These are phyloP conservation scores for Calendula officinalis DNA, from an alignment of 129 eudicot species.

Conservation along the genomic window DNA sequence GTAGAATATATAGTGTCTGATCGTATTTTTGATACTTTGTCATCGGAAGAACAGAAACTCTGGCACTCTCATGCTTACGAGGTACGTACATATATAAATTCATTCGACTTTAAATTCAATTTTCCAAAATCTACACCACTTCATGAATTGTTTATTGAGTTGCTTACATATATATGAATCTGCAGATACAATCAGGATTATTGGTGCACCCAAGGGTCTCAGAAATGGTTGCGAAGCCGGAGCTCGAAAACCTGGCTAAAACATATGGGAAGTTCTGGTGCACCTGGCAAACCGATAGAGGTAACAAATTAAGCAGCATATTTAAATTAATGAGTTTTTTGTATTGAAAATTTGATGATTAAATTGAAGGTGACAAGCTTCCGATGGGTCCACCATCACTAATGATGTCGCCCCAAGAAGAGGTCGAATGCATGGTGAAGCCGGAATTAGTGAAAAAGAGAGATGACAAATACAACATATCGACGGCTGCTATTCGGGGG, in stretches of 20 bases:
- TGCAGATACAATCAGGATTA: constrained; percentile 61
- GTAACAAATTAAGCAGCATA: constrained; percentile 6
- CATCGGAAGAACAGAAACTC: constrained; percentile 58
- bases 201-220: constrained; percentile 64
- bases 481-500: constrained; percentile 35
- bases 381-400: constrained; percentile 72
- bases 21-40: constrained; percentile 37
- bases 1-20: constrained; percentile 63
- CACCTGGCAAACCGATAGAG: constrained; percentile 81
- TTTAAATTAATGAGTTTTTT: neutral
- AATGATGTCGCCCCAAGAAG: constrained; percentile 75
- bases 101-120: neutral
- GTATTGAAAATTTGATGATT: neutral
- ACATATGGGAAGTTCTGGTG: constrained; percentile 84
- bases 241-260: constrained; percentile 56
- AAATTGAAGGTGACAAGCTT: constrained; percentile 55
- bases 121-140: neutral
- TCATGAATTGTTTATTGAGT: neutral
- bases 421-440: constrained; percentile 37
- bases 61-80: constrained; percentile 76
- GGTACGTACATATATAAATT: constrained; percentile 28
- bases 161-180: neutral
- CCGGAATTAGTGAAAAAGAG: constrained; percentile 52
- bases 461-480: constrained; percentile 55
- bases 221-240: constrained; percentile 47